Percentiles rank a stretch among this genome's conserved stretches.
phyloP scores from a whole-genome alignment of 257 asterid genomes.

The Plantago ovata region DNA sequence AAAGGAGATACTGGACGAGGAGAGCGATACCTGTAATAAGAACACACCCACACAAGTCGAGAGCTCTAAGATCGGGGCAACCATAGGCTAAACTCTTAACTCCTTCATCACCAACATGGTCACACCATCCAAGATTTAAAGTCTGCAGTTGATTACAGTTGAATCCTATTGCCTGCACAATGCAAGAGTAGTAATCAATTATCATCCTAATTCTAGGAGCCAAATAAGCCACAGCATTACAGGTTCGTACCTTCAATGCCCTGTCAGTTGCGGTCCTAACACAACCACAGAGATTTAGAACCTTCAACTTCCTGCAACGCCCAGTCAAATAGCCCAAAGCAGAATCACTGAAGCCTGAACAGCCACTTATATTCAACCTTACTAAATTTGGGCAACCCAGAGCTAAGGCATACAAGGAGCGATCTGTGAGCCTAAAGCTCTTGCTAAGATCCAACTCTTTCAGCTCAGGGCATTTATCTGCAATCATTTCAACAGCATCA shows the following conservation, averaged over 20 bases:
- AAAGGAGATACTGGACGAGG: too few relatives aligned
- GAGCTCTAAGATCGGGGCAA: conserved; percentile 82
- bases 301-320: conserved; percentile 57
- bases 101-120: conserved; percentile 81
- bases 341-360: conserved; percentile 71
- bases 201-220: background rate
- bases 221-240: background rate
- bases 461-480: conserved; percentile 66
- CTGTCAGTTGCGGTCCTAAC: conserved; percentile 80
- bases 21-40: conserved; percentile 71
- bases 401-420: conserved; percentile 71
- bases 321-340: conserved; percentile 76
- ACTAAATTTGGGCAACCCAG: conserved; percentile 73
- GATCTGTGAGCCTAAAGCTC: conserved; percentile 76
- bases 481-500: conserved; percentile 60
- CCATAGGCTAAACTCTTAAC: conserved; percentile 94
- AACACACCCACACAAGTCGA: conserved; percentile 90
- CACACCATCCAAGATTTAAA: conserved; percentile 94
- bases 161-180: conserved; percentile 74
- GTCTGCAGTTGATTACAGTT: conserved; percentile 78
- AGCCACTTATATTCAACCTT: conserved; percentile 87
- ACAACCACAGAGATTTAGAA: conserved; percentile 90
- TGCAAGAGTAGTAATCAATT: background rate
- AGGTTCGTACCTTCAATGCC: conserved; percentile 63
- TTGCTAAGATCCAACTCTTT: conserved; percentile 89